phyloP scores from a whole-genome alignment of 179 eudicot species.

The Drosera spatulata region DNA sequence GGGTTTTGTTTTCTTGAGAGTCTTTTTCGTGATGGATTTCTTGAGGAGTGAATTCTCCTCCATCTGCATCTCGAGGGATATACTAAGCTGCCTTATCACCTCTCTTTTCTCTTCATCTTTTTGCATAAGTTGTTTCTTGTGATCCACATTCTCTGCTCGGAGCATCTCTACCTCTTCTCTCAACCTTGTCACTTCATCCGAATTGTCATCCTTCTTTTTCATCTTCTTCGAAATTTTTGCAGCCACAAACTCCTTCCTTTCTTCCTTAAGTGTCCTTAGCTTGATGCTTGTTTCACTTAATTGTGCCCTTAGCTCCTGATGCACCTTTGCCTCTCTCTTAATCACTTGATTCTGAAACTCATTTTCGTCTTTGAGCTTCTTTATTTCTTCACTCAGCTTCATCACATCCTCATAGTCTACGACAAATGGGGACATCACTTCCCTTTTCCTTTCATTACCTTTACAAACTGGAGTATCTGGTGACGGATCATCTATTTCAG shows the following conservation, averaged over 20 bases:
- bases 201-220: not conserved
- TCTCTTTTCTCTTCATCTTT: constrained; percentile 68
- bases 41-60: constrained; percentile 58
- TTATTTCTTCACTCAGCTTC: constrained; percentile 2
- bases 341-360: constrained; percentile 5
- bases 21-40: constrained; percentile 19
- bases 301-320: constrained; percentile 4
- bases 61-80: constrained; percentile 54
- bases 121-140: constrained; percentile 18
- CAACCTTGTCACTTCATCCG: constrained; percentile 22
- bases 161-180: constrained; percentile 36
- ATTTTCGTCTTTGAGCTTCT: constrained; percentile 3
- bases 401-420: not conserved
- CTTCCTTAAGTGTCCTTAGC: constrained; percentile 22
- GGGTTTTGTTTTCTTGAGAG: constrained; percentile 29
- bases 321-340: constrained; percentile 1
- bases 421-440: not conserved
- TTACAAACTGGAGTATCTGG: constrained; percentile 11
- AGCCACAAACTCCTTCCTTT: constrained; percentile 7
- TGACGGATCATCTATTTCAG: constrained; percentile 82
- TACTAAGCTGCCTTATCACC: constrained; percentile 79
- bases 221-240: not conserved
- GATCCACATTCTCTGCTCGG: constrained; percentile 26
- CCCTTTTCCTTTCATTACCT: no score
- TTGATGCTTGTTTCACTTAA: constrained; percentile 11